Conservation (phyloP, 2,329 filamentous ascomycete genomes). For the Claviceps fusiformis region DNA sequence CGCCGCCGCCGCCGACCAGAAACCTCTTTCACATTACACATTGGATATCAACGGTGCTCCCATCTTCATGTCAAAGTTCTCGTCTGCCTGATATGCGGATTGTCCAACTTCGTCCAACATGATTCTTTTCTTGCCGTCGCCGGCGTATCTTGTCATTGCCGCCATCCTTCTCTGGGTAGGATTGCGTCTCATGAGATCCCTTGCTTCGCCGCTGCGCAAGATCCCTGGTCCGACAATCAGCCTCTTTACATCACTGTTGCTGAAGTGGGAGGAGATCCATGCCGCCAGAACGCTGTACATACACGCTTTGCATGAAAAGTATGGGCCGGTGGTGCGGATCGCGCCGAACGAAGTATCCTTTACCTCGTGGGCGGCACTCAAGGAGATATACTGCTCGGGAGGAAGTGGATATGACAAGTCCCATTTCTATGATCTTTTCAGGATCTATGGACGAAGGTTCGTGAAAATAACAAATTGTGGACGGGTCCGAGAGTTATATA, state of each 20-base stretch:
- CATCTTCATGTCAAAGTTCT: background rate
- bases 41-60: background rate
- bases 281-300: slow-evolving; percentile 40
- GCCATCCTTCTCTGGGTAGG: slow-evolving; percentile 13
- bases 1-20: background rate
- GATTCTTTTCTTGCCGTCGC: slow-evolving; percentile 18
- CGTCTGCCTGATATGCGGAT: background rate
- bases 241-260: slow-evolving; percentile 33
- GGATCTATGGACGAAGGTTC: slow-evolving; percentile 40
- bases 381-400: slow-evolving; percentile 40
- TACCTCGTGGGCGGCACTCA: slow-evolving; percentile 21
- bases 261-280: slow-evolving; percentile 44
- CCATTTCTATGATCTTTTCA: slow-evolving; percentile 49
- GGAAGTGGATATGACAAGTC: slow-evolving; percentile 54
- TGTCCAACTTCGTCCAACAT: background rate
- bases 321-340: slow-evolving; percentile 32
- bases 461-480: slow-evolving; percentile 5
- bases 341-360: slow-evolving; percentile 34
- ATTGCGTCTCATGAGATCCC: slow-evolving; percentile 13
- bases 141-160: slow-evolving; percentile 13
- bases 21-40: background rate
- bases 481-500: background rate
- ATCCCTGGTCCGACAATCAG: slow-evolving; percentile 36
- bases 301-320: slow-evolving; percentile 32
- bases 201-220: slow-evolving; percentile 21